phyloP scores from a whole-genome alignment of 768 basidiomycete genomes.

The Hygrophorus russula region DNA sequence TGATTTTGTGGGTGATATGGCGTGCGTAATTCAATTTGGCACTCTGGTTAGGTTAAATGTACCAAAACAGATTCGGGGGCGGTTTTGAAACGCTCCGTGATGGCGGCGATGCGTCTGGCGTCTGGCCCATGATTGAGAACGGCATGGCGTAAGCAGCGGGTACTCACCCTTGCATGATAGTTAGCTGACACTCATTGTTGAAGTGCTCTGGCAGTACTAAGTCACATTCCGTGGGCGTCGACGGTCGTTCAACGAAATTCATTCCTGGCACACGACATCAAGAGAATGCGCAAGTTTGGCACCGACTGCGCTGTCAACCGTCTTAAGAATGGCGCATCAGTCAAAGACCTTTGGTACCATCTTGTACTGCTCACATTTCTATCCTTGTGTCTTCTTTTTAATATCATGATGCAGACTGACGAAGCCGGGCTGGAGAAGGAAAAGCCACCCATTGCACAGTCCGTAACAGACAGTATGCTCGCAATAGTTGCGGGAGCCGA shows the following conservation, averaged over 20 bases:
- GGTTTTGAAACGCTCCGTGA: constrained; percentile 26
- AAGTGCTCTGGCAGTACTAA: constrained; percentile 10
- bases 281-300: constrained; percentile 16
- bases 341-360: constrained; percentile 29
- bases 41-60: neutral
- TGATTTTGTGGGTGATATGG: constrained; percentile 33
- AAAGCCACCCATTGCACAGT: constrained; percentile 10
- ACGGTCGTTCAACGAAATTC: constrained; percentile 16
- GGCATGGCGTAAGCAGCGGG: constrained; percentile 10
- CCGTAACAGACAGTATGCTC: constrained; percentile 23
- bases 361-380: constrained; percentile 18
- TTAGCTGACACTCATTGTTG: neutral
- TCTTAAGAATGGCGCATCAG: constrained; percentile 11
- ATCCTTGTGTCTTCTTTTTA: neutral
- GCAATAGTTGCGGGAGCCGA: constrained; percentile 34
- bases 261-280: constrained; percentile 15
- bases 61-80: constrained; percentile 21
- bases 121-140: constrained; percentile 12
- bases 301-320: constrained; percentile 11
- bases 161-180: neutral
- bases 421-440: constrained; percentile 16
- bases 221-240: constrained; percentile 17
- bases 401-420: constrained; percentile 10
- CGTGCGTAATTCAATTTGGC: constrained; percentile 15
- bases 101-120: constrained; percentile 20